phyloP scores from a whole-genome alignment of 2,329 filamentous ascomycete genomes.

The Pseudomassariella vexata region DNA sequence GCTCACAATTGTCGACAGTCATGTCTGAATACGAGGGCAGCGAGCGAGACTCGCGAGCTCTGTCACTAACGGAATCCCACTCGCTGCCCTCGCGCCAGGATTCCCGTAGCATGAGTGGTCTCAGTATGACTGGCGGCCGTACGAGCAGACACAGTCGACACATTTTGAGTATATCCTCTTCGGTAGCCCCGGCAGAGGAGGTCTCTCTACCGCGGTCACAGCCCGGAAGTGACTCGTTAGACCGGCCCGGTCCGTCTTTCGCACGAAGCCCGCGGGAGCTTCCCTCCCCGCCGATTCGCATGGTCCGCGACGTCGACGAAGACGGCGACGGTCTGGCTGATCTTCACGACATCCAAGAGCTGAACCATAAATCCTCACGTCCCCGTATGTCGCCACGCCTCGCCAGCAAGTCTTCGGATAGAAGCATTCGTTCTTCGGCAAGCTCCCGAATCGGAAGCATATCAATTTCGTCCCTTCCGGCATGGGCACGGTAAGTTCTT shows the following conservation, averaged over 20 bases:
- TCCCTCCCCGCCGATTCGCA: constrained; percentile 30
- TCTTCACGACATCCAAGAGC: constrained; percentile 51
- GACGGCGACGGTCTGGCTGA: constrained; percentile 60
- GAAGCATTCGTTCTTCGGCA: constrained; percentile 44
- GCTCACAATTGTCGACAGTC: constrained; percentile 58
- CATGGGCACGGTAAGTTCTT: constrained; percentile 46
- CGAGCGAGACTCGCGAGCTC: constrained; percentile 41
- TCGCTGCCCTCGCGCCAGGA: constrained; percentile 36
- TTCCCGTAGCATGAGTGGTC: constrained; percentile 43
- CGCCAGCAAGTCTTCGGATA: constrained; percentile 42
- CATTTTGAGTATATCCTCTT: constrained; percentile 53
- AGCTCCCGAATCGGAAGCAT: constrained; percentile 44
- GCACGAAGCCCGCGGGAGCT: constrained; percentile 30
- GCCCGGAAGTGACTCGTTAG: constrained; percentile 39
- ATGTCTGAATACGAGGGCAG: constrained; percentile 56
- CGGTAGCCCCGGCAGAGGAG: constrained; percentile 34
- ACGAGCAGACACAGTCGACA: constrained; percentile 46
- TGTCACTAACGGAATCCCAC: too few relatives aligned
- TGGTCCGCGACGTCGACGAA: constrained; percentile 55
- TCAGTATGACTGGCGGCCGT: too few relatives aligned
- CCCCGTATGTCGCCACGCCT: constrained; percentile 47
- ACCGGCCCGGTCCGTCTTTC: constrained; percentile 37
- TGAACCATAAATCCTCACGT: constrained; percentile 46
- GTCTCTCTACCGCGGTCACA: constrained; percentile 29
- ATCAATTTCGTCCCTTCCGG: constrained; percentile 38